These are phyloP conservation scores for Lactarius indigo DNA, from an alignment of 768 basidiomycete species.

Conservation along the genomic window DNA sequence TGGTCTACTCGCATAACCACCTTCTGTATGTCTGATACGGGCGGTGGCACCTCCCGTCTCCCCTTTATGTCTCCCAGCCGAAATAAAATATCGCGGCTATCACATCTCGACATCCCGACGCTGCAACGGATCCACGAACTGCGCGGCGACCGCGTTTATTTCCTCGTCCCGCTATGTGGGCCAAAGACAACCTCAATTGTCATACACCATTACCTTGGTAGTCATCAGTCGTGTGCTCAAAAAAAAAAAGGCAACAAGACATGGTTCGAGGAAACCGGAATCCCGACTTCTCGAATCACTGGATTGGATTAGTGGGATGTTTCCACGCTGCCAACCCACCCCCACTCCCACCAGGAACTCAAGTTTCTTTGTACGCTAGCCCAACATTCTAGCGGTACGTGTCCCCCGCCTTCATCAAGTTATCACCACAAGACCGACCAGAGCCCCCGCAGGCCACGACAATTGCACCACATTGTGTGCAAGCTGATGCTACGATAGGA, in stretches of 20 bases:
- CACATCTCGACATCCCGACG: conserved; percentile 40
- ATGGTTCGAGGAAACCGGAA: conserved; percentile 33
- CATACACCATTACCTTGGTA: too few relatives aligned
- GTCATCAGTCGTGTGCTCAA: too few relatives aligned
- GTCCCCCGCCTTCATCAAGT: neutral
- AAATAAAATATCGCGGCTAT: conserved; percentile 31
- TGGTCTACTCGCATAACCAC: conserved; percentile 43
- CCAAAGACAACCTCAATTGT: neutral
- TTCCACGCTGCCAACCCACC: conserved; percentile 23
- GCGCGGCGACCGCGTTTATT: conserved; percentile 29
- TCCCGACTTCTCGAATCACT: conserved; percentile 32
- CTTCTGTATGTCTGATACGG: neutral
- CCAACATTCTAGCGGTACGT: conserved; percentile 41
- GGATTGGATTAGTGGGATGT: conserved; percentile 44
- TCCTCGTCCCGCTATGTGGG: conserved; percentile 40
- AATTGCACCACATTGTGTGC: conserved; percentile 38
- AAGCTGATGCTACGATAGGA: conserved; percentile 31
- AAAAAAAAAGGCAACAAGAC: conserved; percentile 28
- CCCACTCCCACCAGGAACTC: conserved; percentile 23
- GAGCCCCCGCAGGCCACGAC: conserved; percentile 36
- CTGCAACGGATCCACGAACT: conserved; percentile 30
- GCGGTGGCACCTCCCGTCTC: too few relatives aligned
- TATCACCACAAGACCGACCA: neutral
- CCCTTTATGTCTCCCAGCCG: too few relatives aligned
- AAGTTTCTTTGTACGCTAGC: conserved; percentile 40